Conservation (phyloP, 768 basidiomycete species). For the Lentinula sp. region DNA sequence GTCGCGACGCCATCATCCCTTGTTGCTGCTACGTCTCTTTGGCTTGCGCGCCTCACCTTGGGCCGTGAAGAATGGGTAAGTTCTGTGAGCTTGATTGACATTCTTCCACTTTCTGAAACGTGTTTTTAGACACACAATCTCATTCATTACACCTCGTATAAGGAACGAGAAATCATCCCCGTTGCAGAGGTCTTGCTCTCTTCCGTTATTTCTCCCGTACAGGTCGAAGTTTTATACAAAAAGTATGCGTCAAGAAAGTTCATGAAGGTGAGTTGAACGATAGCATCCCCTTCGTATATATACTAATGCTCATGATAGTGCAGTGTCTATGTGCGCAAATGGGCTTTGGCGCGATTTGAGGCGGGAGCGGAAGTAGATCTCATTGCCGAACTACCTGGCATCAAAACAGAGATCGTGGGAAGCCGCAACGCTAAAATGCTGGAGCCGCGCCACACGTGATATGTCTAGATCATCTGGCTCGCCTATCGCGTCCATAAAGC, state of each 20-base stretch:
- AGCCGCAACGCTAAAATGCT: neutral
- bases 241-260: constrained; percentile 91
- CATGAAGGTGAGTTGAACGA: constrained; percentile 56
- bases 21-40: constrained; percentile 85
- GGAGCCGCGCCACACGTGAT: neutral
- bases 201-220: constrained; percentile 67
- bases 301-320: neutral
- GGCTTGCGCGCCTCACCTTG: constrained; percentile 82
- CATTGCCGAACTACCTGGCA: neutral
- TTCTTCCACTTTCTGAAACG: neutral
- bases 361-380: neutral
- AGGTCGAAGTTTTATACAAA: constrained; percentile 84
- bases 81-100: constrained; percentile 7
- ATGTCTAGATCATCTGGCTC: neutral
- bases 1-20: constrained; percentile 79
- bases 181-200: constrained; percentile 92
- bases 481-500: neutral
- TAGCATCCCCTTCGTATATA: neutral
- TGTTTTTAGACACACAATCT: constrained; percentile 65
- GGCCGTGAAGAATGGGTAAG: constrained; percentile 86
- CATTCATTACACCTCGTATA: constrained; percentile 91
- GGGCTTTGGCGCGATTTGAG: constrained; percentile 2
- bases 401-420: constrained; percentile 3
- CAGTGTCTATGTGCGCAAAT: constrained; percentile 6
- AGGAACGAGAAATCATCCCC: constrained; percentile 77